phyloP scores from a whole-genome alignment of 2,329 filamentous ascomycete genomes.

The Magnaporthiopsis incrustans region DNA sequence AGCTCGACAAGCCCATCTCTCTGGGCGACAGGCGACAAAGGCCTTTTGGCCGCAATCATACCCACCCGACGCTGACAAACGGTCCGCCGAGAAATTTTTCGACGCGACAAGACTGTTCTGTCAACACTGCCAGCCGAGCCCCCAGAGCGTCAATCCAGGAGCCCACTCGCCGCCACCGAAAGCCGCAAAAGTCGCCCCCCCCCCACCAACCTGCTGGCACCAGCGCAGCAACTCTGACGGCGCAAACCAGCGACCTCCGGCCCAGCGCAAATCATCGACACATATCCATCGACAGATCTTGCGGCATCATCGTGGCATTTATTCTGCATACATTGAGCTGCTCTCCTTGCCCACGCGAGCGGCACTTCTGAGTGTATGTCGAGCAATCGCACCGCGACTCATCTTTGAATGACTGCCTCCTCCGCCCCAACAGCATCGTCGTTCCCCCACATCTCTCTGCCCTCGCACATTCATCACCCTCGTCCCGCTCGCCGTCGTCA shows the following conservation, averaged over 20 bases:
- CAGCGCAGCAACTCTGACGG: slow-evolving; percentile 1
- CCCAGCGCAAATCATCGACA: not conserved
- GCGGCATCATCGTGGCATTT: not conserved
- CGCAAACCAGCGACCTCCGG: slow-evolving; percentile 1
- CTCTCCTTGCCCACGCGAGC: not conserved
- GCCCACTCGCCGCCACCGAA: slow-evolving; percentile 6
- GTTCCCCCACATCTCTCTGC: not conserved
- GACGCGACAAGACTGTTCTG: slow-evolving; percentile 2
- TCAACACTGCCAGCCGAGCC: slow-evolving; percentile 1
- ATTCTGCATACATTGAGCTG: not conserved
- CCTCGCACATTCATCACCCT: not conserved
- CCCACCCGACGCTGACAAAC: not conserved
- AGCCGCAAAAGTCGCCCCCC: slow-evolving; percentile 2
- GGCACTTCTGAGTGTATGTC: not conserved
- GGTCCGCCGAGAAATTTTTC: not conserved
- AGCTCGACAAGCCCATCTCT: not conserved
- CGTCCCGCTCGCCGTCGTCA: not conserved
- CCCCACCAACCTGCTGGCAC: slow-evolving; percentile 2
- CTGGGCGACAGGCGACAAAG: not conserved
- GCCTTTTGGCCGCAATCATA: not conserved
- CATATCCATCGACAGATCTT: not conserved
- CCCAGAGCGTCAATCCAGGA: slow-evolving; percentile 6
- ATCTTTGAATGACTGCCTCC: not conserved
- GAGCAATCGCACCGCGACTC: not conserved
- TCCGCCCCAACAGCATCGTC: not conserved